Base-by-base conservation (phyloP, 306 rosid species). In the Carpinus viminea region DNA sequence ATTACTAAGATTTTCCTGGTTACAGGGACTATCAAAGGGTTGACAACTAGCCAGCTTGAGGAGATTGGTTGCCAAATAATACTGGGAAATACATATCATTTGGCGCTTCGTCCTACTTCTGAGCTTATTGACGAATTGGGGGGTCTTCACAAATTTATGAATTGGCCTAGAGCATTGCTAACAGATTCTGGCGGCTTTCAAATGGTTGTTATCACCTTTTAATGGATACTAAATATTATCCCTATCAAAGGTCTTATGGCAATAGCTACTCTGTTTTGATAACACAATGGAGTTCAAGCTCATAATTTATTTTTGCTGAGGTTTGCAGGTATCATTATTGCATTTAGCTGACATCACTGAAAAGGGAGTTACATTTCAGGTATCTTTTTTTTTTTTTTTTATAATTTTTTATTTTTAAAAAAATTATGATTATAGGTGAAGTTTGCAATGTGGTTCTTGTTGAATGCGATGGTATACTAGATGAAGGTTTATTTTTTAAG, bases 181-280 rank as follows among this genome's bases (percentile, higher is more conserved):
- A 95, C 99, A 4, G 98, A 95, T 83, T 93, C 97, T 4, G 98
- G 97, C 82, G 99, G 98, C 82, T 95, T 95, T 90, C 97, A 95
- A 84, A 95, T 95, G 97, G 99, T 94, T 72, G 71, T 80, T 62
- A 73, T 68, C 79, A 62, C 20, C 57, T 53, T 53, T 53, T 53
- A 53, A 53, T 53, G 57, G 17, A 15, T 16, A 53, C 7, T 53
- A 52, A 15, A 52, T 52, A 17, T 52, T 16, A 52, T 6, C 8
- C 2, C 51, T 47, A 8, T 47, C 2, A 11, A 6, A 8, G 51
- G 12, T 3, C 64, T 57, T 57, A 59, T 59, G 34, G 6, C 13
- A 52, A 8, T 41, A 17, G 51, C 51, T 9, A 66, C 48, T n/a
- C 47, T 21, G 12, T 55, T 46, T 47, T 68, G 36, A 38, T 41